Evolutionary conservation across 1,139 yeast species (phyloP).

Genomic region (Waltiozyma sp.): DNA sequence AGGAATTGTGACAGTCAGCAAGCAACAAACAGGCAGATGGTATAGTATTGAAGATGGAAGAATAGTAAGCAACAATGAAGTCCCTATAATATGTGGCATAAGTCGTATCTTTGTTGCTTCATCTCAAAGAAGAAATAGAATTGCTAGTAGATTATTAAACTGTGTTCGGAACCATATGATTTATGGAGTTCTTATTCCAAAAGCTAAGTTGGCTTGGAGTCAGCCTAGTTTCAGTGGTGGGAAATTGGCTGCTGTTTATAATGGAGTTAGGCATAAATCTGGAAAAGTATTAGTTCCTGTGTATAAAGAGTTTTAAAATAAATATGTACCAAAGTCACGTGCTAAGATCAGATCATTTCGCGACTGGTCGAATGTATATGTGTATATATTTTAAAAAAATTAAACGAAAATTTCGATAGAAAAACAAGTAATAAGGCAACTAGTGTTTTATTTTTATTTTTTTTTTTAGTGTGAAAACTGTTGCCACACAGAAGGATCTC

Average conservation of each 20-base stretch:
- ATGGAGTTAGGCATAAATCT: conserved; percentile 38
- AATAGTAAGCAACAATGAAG: conserved; percentile 16
- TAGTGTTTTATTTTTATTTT: too few relatives aligned
- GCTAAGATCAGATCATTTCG: neutral
- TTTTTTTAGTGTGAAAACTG: too few relatives aligned
- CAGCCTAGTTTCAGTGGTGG: conserved; percentile 63
- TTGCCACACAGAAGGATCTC: too few relatives aligned
- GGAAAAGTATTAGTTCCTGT: conserved; percentile 43
- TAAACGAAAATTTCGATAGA: neutral
- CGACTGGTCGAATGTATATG: too few relatives aligned
- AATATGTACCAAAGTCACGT: neutral
- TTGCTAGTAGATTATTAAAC: conserved; percentile 35
- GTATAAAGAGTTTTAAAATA: conserved; percentile 19
- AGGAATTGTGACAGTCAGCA: conserved; percentile 40
- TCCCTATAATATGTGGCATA: conserved; percentile 34
- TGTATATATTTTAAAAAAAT: neutral
- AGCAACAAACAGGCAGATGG: conserved; percentile 30
- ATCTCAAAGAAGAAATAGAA: conserved; percentile 39
- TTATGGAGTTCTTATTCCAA: conserved; percentile 38
- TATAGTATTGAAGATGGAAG: conserved; percentile 28
- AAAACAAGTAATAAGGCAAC: neutral
- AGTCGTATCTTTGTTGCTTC: conserved; percentile 58
- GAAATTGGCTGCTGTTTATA: conserved; percentile 38
- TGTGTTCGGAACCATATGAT: conserved; percentile 31
- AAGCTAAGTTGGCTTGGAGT: conserved; percentile 47